Conservation (phyloP, 2,329 filamentous ascomycete genomes). For the Aureobasidium sp. region DNA sequence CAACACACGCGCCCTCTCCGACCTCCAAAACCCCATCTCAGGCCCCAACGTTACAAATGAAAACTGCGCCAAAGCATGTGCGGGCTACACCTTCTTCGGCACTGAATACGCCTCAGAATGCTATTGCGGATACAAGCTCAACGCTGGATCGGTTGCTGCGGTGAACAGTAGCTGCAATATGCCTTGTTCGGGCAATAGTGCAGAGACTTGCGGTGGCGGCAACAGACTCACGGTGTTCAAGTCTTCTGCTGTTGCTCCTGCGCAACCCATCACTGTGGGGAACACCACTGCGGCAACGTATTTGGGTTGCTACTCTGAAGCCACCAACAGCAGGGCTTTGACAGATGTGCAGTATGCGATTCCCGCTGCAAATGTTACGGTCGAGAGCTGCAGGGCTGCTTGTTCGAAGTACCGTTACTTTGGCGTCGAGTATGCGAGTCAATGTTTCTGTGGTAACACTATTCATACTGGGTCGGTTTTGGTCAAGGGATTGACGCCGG, state of each 20-base stretch:
- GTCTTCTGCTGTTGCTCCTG: background rate
- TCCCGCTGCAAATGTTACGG: background rate
- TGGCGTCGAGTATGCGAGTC: background rate
- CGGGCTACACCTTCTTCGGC: constrained; percentile 27
- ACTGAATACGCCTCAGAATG: background rate
- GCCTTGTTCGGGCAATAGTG: background rate
- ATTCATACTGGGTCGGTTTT: background rate
- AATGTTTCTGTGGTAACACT: background rate
- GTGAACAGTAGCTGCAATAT: background rate
- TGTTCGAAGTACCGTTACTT: background rate
- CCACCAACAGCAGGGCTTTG: background rate
- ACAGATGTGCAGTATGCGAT: background rate
- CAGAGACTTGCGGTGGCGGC: background rate
- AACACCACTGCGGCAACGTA: background rate
- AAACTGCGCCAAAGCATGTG: constrained; percentile 30
- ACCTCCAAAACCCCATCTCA: constrained; percentile 20
- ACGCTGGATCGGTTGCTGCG: background rate
- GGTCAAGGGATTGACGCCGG: background rate
- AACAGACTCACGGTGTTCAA: background rate
- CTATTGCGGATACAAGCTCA: background rate
- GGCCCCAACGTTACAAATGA: constrained; percentile 32
- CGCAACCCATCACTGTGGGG: background rate
- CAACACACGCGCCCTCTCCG: constrained; percentile 24
- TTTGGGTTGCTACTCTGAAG: background rate
- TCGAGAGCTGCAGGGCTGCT: background rate